Conservation (phyloP, 805 yeast species). For the Metschnikowia lochheadii region DNA sequence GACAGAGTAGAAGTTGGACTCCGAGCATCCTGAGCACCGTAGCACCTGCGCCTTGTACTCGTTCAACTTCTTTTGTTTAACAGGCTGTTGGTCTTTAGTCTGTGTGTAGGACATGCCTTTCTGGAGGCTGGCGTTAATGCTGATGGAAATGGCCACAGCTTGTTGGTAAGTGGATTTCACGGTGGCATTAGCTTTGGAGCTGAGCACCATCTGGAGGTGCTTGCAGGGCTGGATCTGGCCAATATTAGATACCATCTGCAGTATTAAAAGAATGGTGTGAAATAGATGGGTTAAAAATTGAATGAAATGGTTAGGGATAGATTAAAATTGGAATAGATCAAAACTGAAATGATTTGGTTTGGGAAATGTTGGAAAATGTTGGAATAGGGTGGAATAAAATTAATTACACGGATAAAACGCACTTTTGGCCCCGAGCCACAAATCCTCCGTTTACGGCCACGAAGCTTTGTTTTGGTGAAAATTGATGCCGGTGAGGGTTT, state of each 20-base stretch:
- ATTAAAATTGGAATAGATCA: too few species aligned
- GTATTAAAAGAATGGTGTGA: background rate
- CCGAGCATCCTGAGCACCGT: constrained; percentile 49
- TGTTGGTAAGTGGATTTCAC: constrained; percentile 49
- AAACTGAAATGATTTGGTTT: too few species aligned
- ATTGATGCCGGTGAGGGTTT: background rate
- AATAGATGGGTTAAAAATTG: background rate
- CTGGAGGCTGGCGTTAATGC: constrained; percentile 21
- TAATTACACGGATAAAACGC: too few species aligned
- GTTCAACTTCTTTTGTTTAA: constrained; percentile 36
- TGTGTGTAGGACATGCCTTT: constrained; percentile 22
- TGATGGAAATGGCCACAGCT: constrained; percentile 45
- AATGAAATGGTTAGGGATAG: too few species aligned
- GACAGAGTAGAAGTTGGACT: constrained; percentile 40
- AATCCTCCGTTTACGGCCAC: background rate
- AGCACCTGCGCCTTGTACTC: constrained; percentile 42
- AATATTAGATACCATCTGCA: constrained; percentile 13
- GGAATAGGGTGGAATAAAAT: too few species aligned
- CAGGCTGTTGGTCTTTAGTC: constrained; percentile 35
- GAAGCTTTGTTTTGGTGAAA: background rate
- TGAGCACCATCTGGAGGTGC: constrained; percentile 46
- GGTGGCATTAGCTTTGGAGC: constrained; percentile 46
- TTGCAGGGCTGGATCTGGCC: constrained; percentile 42
- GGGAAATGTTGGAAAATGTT: too few species aligned
- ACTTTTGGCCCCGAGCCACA: background rate